phyloP scores from a whole-genome alignment of 495 filamentous ascomycete genomes.

The Polyplosphaeria fusca region DNA sequence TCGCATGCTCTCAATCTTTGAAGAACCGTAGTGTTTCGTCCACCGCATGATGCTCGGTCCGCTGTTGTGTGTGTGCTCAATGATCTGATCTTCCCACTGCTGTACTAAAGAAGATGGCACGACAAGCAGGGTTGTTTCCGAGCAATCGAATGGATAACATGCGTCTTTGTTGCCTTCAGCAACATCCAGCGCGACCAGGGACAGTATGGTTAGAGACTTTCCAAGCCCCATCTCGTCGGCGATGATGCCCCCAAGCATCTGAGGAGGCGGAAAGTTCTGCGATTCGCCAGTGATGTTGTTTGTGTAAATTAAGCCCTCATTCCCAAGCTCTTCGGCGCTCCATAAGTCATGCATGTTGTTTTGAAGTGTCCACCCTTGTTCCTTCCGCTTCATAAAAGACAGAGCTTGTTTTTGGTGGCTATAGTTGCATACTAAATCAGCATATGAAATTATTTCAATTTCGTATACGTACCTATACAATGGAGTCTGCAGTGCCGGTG shows the following conservation, averaged over 20 bases:
- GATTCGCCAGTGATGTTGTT: conserved; percentile 12
- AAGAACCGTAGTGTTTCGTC: too few species aligned
- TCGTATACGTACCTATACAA: background rate
- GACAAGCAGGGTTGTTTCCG: conserved; percentile 10
- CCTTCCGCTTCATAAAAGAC: conserved; percentile 17
- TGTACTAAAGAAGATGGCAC: conserved; percentile 11
- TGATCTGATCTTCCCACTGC: background rate
- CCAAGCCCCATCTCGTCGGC: conserved; percentile 94
- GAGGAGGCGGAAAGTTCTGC: conserved; percentile 5
- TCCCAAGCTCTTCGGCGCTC: background rate
- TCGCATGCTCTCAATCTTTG: too few species aligned
- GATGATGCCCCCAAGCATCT: conserved; percentile 66
- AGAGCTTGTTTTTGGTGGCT: conserved; percentile 25
- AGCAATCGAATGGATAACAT: background rate
- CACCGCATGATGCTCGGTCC: background rate
- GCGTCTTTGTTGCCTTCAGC: background rate
- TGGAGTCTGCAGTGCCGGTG: background rate
- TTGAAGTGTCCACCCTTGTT: conserved; percentile 5
- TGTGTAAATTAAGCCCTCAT: conserved; percentile 1
- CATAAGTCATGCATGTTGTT: background rate
- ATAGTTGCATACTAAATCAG: background rate
- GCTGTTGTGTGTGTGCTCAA: background rate
- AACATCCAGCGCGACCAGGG: conserved; percentile 51
- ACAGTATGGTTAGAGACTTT: conserved; percentile 85
- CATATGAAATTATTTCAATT: background rate